phyloP scores from a whole-genome alignment of 192 early-diverging fungal genomes.

The Mortierella claussenii region DNA sequence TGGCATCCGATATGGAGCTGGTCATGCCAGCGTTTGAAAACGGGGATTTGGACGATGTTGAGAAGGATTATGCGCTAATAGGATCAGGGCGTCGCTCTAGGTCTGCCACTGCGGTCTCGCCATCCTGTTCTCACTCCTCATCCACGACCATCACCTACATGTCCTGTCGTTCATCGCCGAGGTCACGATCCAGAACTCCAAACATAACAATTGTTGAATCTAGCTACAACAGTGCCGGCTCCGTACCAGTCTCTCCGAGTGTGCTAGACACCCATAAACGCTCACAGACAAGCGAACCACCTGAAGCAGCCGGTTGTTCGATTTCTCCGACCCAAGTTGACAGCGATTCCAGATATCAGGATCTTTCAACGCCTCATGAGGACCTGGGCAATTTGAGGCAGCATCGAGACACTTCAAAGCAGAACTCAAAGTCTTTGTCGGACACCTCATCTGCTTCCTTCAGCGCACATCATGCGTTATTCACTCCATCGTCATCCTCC shows the following conservation, averaged over 20 bases:
- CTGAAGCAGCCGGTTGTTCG: background rate
- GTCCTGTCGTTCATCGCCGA: constrained; percentile 12
- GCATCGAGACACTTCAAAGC: constrained; percentile 23
- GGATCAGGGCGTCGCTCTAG: background rate
- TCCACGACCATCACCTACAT: constrained; percentile 31
- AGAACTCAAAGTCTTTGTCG: background rate
- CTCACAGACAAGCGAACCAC: background rate
- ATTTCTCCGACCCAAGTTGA: background rate
- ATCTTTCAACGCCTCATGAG: constrained; percentile 9
- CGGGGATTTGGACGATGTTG: constrained; percentile 28
- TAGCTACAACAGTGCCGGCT: background rate
- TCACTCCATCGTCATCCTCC: no score
- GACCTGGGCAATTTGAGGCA: constrained; percentile 36
- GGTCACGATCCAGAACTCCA: background rate
- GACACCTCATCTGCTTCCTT: no score
- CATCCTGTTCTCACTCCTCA: constrained; percentile 13
- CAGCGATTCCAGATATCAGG: background rate
- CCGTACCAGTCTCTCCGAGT: background rate
- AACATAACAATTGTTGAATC: background rate
- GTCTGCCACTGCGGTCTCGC: constrained; percentile 8
- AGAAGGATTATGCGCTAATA: background rate
- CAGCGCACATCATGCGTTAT: no score
- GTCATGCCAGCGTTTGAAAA: constrained; percentile 45
- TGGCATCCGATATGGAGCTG: constrained; percentile 43
- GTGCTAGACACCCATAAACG: background rate